Percentiles rank a stretch among this genome's conserved stretches.
Evolutionary conservation across 2,329 filamentous ascomycete genomes (phyloP).

Genomic region (Diatrype stigma): DNA sequence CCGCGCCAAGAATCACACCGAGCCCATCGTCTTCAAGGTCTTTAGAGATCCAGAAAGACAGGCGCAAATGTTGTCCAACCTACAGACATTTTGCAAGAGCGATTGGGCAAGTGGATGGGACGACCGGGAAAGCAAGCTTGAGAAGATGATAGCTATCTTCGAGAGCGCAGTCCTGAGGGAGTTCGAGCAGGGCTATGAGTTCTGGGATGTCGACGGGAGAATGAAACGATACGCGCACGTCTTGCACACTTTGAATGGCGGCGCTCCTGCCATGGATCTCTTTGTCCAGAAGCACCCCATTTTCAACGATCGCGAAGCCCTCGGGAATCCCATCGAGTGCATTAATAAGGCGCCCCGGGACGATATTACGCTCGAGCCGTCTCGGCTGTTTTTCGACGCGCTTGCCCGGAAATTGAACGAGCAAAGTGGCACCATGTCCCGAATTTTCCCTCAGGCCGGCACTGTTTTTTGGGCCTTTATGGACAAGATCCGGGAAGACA

Average conservation of each 20-base stretch:
- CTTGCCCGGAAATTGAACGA: conserved; percentile 76
- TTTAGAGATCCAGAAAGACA: conserved; percentile 88
- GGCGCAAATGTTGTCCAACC: conserved; percentile 80
- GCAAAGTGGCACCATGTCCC: conserved; percentile 73
- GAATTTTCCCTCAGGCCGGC: conserved; percentile 70
- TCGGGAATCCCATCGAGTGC: conserved; percentile 77
- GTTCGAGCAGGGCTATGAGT: conserved; percentile 89
- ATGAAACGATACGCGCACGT: conserved; percentile 91
- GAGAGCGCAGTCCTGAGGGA: conserved; percentile 87
- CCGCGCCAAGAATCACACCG: conserved; percentile 65
- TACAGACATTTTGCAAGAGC: conserved; percentile 72
- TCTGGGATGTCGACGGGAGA: conserved; percentile 78
- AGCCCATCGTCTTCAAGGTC: conserved; percentile 79
- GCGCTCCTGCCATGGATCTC: conserved; percentile 70
- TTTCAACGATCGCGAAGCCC: conserved; percentile 66
- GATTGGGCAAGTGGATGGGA: conserved; percentile 75
- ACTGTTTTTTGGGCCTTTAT: conserved; percentile 74
- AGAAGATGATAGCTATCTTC: conserved; percentile 74
- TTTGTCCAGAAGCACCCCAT: conserved; percentile 88
- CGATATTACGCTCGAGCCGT: conserved; percentile 73
- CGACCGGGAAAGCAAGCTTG: conserved; percentile 67
- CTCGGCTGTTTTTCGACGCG: conserved; percentile 73
- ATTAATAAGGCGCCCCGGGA: conserved; percentile 63
- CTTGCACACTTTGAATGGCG: conserved; percentile 75
- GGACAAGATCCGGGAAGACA: conserved; percentile 76